These are phyloP conservation scores for Quercus tomentella DNA, from an alignment of 331 rosid genomes.

Conservation along the genomic window DNA sequence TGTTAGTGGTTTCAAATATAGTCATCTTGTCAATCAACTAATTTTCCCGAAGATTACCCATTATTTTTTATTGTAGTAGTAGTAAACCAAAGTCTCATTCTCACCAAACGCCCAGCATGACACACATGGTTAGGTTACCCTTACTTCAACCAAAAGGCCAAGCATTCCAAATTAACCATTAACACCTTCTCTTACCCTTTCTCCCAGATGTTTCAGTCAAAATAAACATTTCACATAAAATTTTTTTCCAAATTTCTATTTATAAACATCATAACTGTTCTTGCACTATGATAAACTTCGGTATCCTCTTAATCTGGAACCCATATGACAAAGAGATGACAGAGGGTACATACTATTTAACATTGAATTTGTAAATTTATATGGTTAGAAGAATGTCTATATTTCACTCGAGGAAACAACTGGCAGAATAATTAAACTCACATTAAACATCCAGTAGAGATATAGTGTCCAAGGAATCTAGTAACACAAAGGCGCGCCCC, in stretches of 20 bases:
- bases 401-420: not conserved
- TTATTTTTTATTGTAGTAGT: not conserved
- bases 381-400: not conserved
- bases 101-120: not conserved
- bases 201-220: not conserved
- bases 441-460: slow-evolving; percentile 70
- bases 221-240: not conserved
- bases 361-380: not conserved
- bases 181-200: not conserved
- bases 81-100: not conserved
- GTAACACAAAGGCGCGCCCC: slow-evolving; percentile 70
- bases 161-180: not conserved
- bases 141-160: not conserved
- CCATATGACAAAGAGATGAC: not conserved
- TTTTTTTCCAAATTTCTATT: not conserved
- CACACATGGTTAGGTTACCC: not conserved
- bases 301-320: not conserved
- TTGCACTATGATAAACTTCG: not conserved
- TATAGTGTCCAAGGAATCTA: slow-evolving; percentile 54
- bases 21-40: too few relatives aligned
- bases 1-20: too few relatives aligned
- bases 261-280: not conserved
- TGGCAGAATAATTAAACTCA: slow-evolving; percentile 35
- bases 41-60: not conserved
- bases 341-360: not conserved